Conservation (phyloP, 2,329 filamentous ascomycete genomes). For the Colletotrichum shisoi region DNA sequence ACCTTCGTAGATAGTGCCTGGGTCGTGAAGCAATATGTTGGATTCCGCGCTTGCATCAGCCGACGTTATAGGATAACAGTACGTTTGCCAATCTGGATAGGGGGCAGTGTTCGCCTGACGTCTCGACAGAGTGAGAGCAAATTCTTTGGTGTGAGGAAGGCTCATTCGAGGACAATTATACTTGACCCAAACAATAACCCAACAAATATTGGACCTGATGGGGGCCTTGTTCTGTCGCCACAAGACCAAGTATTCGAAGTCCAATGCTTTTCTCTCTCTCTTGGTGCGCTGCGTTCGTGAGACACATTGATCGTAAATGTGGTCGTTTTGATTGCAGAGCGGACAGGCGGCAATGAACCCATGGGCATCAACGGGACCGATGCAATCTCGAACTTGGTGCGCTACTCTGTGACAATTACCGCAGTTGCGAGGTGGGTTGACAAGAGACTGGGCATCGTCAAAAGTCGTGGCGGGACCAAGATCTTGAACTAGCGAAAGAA, state of each 20-base stretch:
- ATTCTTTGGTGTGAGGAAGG: conserved; percentile 21
- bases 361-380: conserved; percentile 14
- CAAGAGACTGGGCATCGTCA: background rate
- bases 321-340: conserved; percentile 12
- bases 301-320: conserved; percentile 2
- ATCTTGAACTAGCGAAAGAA: background rate
- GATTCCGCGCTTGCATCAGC: background rate
- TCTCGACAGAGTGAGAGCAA: conserved; percentile 5
- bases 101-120: too few relatives aligned
- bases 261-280: background rate
- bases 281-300: background rate
- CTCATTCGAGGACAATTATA: background rate
- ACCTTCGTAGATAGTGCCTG: conserved; percentile 11
- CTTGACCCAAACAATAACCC: conserved; percentile 15
- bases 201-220: conserved; percentile 12
- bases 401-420: conserved; percentile 18
- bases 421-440: background rate
- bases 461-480: background rate
- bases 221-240: conserved; percentile 23
- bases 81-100: conserved; percentile 20
- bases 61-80: conserved; percentile 1
- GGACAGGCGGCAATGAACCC: conserved; percentile 27
- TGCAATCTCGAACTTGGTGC: conserved; percentile 20
- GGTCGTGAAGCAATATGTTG: conserved; percentile 5
- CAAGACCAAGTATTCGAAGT: conserved; percentile 19